Evolutionary conservation across 108 stramenopile species (phyloP).

Genomic region (Bacterosira constricta): DNA sequence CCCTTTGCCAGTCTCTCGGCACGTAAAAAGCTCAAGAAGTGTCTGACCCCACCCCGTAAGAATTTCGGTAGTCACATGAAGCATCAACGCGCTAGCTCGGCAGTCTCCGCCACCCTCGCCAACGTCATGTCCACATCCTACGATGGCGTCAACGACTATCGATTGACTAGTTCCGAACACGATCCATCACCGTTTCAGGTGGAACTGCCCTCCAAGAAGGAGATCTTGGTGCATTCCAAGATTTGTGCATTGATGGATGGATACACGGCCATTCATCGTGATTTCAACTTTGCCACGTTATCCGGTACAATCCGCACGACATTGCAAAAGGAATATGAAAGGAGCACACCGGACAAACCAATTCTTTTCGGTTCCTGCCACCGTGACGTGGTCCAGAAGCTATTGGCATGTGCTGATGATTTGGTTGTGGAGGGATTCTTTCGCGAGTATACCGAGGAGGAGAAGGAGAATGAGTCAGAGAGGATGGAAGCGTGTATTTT

Average conservation of each 20-base stretch:
- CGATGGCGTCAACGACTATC: conserved; percentile 27
- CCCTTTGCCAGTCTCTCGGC: conserved; percentile 1
- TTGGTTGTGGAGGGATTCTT: conserved; percentile 59
- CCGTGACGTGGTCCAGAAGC: conserved; percentile 56
- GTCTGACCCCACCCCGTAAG: conserved; percentile 39
- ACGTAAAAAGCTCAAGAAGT: conserved; percentile 35
- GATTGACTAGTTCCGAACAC: conserved; percentile 50
- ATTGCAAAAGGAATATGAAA: conserved; percentile 47
- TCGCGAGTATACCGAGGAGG: conserved; percentile 34
- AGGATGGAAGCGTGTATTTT: conserved; percentile 66
- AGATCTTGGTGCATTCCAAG: conserved; percentile 48
- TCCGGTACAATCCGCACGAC: conserved; percentile 33
- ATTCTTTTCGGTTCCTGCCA: conserved; percentile 51
- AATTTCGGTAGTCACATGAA: conserved; percentile 31
- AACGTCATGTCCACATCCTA: not conserved
- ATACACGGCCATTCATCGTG: conserved; percentile 63
- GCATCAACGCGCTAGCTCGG: not conserved
- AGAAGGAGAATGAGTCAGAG: conserved; percentile 23
- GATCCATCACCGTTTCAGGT: conserved; percentile 72
- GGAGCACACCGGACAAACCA: conserved; percentile 16
- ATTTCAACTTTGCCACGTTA: conserved; percentile 65
- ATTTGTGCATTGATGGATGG: conserved; percentile 59
- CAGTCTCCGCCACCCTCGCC: not conserved
- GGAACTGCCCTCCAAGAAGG: conserved; percentile 63
- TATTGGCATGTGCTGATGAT: conserved; percentile 66